phyloP scores from a whole-genome alignment of 768 basidiomycete species.

The Termitomyces heimii region DNA sequence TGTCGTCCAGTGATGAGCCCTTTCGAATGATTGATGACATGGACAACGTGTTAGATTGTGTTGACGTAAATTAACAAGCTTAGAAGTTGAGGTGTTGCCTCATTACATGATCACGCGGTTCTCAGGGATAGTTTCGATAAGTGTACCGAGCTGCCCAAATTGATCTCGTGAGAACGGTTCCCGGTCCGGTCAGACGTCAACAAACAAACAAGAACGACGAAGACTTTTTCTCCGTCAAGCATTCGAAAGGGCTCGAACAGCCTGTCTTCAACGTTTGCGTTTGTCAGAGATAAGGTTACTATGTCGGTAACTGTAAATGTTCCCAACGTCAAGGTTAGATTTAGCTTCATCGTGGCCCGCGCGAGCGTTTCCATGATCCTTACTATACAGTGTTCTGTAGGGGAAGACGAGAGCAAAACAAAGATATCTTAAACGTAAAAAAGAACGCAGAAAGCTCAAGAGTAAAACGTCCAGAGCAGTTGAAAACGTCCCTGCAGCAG shows the following conservation, averaged over 20 bases:
- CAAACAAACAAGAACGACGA: neutral
- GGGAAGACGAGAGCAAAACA: constrained; percentile 67
- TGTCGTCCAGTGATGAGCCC: constrained; percentile 1
- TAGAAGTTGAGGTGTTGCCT: neutral
- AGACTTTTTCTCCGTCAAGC: neutral
- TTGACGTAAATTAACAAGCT: neutral
- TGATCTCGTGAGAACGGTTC: too few relatives aligned
- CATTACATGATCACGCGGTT: neutral
- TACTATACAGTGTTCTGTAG: constrained; percentile 24
- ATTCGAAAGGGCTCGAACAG: neutral
- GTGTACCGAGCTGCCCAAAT: neutral
- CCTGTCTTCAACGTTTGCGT: neutral
- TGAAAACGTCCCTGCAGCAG: constrained; percentile 7
- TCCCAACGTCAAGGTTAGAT: constrained; percentile 12
- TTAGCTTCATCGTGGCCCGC: neutral
- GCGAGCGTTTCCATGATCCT: constrained; percentile 14
- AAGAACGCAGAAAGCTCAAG: constrained; percentile 50
- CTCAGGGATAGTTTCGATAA: neutral
- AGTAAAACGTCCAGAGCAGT: constrained; percentile 12
- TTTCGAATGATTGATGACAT: neutral
- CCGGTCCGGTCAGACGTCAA: neutral
- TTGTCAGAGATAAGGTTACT: neutral
- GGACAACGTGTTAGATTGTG: neutral
- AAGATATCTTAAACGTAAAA: constrained; percentile 70
- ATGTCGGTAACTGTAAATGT: neutral